A percentile compares a stretch with the other conserved stretches of the same genome.
Conservation (phyloP, 2,329 filamentous ascomycete species). For the Aspergillus transmontanensis region DNA sequence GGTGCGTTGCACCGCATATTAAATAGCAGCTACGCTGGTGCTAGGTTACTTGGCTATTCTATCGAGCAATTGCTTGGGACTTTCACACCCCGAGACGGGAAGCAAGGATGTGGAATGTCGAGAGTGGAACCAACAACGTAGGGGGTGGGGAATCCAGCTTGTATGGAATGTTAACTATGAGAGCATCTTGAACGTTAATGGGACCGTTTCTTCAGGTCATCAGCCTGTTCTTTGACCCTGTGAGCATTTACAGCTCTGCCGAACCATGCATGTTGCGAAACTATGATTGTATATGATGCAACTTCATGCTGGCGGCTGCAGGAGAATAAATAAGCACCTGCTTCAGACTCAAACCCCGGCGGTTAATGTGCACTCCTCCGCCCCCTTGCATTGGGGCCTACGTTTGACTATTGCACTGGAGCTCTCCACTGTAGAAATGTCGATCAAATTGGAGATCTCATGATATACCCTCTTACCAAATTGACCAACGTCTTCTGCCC, state of each 20-base stretch:
- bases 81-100: neutral
- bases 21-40: constrained; percentile 3
- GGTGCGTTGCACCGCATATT: constrained; percentile 1
- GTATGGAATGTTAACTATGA: neutral
- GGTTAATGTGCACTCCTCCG: neutral
- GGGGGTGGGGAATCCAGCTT: neutral
- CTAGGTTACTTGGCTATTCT: neutral
- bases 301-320: neutral
- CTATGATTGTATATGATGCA: neutral
- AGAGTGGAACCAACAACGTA: constrained; percentile 2
- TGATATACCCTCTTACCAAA: neutral
- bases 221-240: neutral
- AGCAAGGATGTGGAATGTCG: constrained; percentile 5
- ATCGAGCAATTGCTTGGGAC: neutral
- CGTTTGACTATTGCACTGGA: neutral
- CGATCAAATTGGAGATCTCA: neutral
- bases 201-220: neutral
- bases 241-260: neutral
- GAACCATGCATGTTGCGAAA: neutral
- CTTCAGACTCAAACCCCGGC: neutral
- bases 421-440: neutral
- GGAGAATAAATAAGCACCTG: neutral
- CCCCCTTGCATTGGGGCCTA: neutral
- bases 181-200: constrained; percentile 1
- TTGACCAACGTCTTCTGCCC: neutral